Base-by-base conservation (phyloP, 805 yeast genomes). In the Candida nemodendra region DNA sequence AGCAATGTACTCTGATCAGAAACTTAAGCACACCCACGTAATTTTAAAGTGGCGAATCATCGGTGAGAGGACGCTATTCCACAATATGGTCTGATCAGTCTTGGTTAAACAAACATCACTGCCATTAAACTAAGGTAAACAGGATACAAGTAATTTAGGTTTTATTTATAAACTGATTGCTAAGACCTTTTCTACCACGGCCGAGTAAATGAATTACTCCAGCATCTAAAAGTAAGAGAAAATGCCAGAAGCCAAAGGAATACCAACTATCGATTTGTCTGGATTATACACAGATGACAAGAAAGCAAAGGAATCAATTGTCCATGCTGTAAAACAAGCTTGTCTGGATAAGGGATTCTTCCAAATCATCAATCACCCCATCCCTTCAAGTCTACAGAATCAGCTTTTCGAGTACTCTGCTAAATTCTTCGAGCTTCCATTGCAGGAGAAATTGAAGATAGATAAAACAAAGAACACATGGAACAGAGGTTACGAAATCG, bases 351-450 rank as follows among this genome's bases (percentile, higher is more conserved):
- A 42, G 21, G 50, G 50, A 3, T 46, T 46, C 23, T 44, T 44
- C 22, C 46, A 44, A 28, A 41, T 46, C 16, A 18, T 38, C 16
- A 41, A 41, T 24, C 50, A 46, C 32, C 34, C 39, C 4, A 32
- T 46, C 14, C 36, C 41, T 13, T 11, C 12, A 5, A 36, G 33
- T 4, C 27, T 46, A 18, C 48, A 41, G 27, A 31, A 41, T 14
- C 12, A 25, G n/a, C 8, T 41, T 12, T 29, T 44, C 14, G 24
- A 34, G 17, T 32, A 26, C 15, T 32, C 51, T 5, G 47, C 47
- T 18, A 34, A 47, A 35, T 59, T 57, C 42, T 58, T 59, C 38
- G 46, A 36, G 5, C 34, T 42, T 17, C 44, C 53, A 11, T 27
- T 37, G 18, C 51, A 51, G 27, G 46, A 47, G 39, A 51, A 54